These are phyloP conservation scores for Diaporthe australafricana DNA, from an alignment of 2,329 filamentous ascomycete genomes.

Conservation along the genomic window DNA sequence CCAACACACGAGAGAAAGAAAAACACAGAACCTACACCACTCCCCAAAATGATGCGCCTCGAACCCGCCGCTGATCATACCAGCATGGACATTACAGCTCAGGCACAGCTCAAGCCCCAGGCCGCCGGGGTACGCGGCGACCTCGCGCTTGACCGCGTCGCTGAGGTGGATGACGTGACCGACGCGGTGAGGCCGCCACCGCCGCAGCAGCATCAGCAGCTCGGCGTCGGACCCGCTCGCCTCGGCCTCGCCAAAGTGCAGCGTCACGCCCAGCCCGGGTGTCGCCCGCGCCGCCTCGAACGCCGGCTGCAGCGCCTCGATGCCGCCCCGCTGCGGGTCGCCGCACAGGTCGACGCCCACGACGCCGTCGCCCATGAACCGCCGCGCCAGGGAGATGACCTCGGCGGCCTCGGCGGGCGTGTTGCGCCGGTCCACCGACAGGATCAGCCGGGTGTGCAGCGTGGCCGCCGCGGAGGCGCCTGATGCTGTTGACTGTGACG, in stretches of 20 bases:
- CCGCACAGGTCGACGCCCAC: constrained; percentile 85
- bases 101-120: constrained; percentile 82
- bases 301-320: constrained; percentile 68
- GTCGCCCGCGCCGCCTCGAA: constrained; percentile 66
- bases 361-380: constrained; percentile 65
- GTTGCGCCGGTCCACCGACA: constrained; percentile 79
- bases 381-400: constrained; percentile 72
- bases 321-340: constrained; percentile 73
- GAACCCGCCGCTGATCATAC: constrained; percentile 75
- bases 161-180: constrained; percentile 85
- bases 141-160: constrained; percentile 67
- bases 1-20: neutral
- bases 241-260: constrained; percentile 82
- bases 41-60: constrained; percentile 81
- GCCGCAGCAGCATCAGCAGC: constrained; percentile 68
- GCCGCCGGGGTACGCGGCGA: constrained; percentile 58
- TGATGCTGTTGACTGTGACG: constrained; percentile 41
- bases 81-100: constrained; percentile 83
- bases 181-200: constrained; percentile 74
- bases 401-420: constrained; percentile 69
- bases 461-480: too few relatives aligned
- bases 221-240: constrained; percentile 69
- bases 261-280: constrained; percentile 71
- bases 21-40: constrained; percentile 61
- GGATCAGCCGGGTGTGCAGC: constrained; percentile 74